Base-by-base conservation (phyloP, 2,329 filamentous ascomycete species). In the Paraphoma chrysanthemicola region DNA sequence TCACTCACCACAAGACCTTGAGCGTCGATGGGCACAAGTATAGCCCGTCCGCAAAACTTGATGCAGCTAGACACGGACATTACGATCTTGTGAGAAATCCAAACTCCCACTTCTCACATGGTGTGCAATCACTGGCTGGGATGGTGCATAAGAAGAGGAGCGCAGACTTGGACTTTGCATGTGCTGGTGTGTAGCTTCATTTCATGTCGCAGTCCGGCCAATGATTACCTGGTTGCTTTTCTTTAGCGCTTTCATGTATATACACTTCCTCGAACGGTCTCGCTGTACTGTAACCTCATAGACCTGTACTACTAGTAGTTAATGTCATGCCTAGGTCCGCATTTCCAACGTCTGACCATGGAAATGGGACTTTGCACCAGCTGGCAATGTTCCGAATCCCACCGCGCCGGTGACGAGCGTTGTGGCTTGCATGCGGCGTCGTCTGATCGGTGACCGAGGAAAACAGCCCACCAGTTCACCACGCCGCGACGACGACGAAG, bases 11-110 rank as follows among this genome's bases (percentile, higher is more conserved):
- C 7, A 52, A 57, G 18, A 63, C 53, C 16, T 42, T 57, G 12
- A 60, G 61, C 6, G 64, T 72, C 6, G 64, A 68, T 3, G 65
- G 67, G 1, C 68, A 64, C 1, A 49, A 49, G 7, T 58, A 50
- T 49, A 64, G 64, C 10, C 44, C 57, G 17, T 47, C 63, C 1
- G 61, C 53, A 3, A 60, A 55, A 9, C 30, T 56, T 6, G 41
- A 66, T 6, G 59, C 48, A 16, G 44, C 56, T 8, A 47, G 49
- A 2, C 58, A 67, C 2, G 48, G 50, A 17, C 59, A 48, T 44
- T 44, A 58, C 6, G 68, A 59, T 29, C 39, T 39, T 2, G 23
- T 48, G 16, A 11, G 10, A 10, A 50, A 17, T 12, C 46, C 43
- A 16, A 44, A 23, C 17, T 33, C 43, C 11, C 11, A 29, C 4